Percentiles rank a stretch among this genome's conserved stretches.
These are phyloP conservation scores for Stemphylium beticola DNA, from an alignment of 2,329 filamentous ascomycete genomes.

Conservation along the genomic window DNA sequence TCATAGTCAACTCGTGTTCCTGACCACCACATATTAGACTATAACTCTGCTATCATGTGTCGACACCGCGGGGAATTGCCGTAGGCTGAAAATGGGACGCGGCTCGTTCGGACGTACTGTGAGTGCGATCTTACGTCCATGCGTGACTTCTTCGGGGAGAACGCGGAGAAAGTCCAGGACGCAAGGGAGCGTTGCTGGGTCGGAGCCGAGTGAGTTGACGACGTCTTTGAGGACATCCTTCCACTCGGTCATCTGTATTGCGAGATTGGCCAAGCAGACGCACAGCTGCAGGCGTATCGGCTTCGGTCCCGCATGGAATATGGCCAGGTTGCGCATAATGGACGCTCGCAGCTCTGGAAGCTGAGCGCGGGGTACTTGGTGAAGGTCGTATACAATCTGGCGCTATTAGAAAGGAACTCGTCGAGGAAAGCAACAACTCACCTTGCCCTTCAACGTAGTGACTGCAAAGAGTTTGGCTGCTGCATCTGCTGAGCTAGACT, in stretches of 20 bases:
- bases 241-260: slow-evolving; percentile 96
- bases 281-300: slow-evolving; percentile 83
- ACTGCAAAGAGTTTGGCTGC: slow-evolving; percentile 95
- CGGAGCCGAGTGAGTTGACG: slow-evolving; percentile 76
- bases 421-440: slow-evolving; percentile 52
- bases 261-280: slow-evolving; percentile 91
- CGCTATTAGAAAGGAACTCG: slow-evolving; percentile 25
- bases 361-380: slow-evolving; percentile 80
- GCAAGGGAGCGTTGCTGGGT: slow-evolving; percentile 79
- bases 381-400: slow-evolving; percentile 94
- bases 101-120: slow-evolving; percentile 81
- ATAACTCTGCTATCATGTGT: slow-evolving; percentile 46
- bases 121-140: slow-evolving; percentile 99
- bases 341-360: slow-evolving; percentile 81
- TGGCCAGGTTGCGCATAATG: slow-evolving; percentile 78
- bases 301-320: slow-evolving; percentile 81
- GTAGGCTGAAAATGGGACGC: slow-evolving; percentile 45
- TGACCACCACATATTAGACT: slow-evolving; percentile 57
- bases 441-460: slow-evolving; percentile 97
- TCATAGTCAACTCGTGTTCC: slow-evolving; percentile 91
- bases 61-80: slow-evolving; percentile 45
- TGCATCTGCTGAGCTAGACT: slow-evolving; percentile 74
- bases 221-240: slow-evolving; percentile 88
- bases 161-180: slow-evolving; percentile 96
- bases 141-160: slow-evolving; percentile 96